phyloP scores from a whole-genome alignment of 1,284 basidiomycete species.

The Termitomyces sp. region DNA sequence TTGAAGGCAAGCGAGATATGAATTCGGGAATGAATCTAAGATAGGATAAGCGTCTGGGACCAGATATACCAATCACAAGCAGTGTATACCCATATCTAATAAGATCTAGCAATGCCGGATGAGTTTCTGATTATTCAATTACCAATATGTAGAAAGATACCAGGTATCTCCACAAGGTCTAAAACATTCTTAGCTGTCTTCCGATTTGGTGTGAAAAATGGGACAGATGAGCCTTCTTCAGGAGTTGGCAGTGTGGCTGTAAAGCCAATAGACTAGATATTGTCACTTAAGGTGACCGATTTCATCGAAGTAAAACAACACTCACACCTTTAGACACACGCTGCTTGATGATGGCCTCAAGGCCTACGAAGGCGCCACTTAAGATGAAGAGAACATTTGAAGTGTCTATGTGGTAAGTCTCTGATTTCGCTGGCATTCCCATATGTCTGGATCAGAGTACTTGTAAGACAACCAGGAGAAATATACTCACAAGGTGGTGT shows the following conservation, averaged over 20 bases:
- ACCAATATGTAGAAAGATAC: conserved; percentile 20
- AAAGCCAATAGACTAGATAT: conserved; percentile 79
- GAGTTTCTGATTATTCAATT: conserved; percentile 6
- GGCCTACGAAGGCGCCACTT: conserved; percentile 91
- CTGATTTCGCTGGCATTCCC: conserved; percentile 48
- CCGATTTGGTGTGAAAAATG: conserved; percentile 74
- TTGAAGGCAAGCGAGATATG: conserved; percentile 83
- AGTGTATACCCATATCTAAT: conserved; percentile 71
- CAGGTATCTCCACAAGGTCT: conserved; percentile 64
- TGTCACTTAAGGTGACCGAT: conserved; percentile 4
- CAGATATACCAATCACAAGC: background rate
- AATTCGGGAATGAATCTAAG: conserved; percentile 85
- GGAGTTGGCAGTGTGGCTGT: conserved; percentile 59
- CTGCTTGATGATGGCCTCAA: conserved; percentile 78
- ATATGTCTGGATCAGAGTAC: background rate
- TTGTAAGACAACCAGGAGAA: conserved; percentile 26
- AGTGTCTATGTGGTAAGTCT: conserved; percentile 76
- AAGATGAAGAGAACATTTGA: conserved; percentile 88
- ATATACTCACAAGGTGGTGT: conserved; percentile 25
- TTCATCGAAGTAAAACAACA: conserved; percentile 8
- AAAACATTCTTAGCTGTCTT: conserved; percentile 46
- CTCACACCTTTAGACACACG: conserved; percentile 80
- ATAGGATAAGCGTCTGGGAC: background rate
- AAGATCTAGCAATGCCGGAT: conserved; percentile 49
- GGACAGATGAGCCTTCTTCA: conserved; percentile 36